Percentiles rank a stretch among this genome's conserved stretches.
Conservation (phyloP, 148 eudicot genomes). For the Dianthus caryophyllus region DNA sequence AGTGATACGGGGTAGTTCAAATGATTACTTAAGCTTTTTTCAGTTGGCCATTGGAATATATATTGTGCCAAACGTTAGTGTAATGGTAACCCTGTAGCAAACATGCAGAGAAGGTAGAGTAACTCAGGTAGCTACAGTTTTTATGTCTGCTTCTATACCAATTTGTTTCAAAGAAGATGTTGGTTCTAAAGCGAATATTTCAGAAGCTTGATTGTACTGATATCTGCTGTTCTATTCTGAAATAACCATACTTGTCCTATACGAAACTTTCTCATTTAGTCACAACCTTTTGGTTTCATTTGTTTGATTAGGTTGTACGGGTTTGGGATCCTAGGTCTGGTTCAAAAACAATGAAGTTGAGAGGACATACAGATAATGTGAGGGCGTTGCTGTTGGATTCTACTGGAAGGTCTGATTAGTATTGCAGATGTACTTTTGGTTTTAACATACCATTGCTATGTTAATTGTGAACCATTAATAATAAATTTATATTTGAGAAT, state of each 20-base stretch:
- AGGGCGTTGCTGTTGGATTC: slow-evolving; percentile 87
- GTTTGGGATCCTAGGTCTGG: slow-evolving; percentile 98
- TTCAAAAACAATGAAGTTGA: slow-evolving; percentile 90
- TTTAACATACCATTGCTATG: neutral
- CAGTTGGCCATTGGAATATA: too few relatives aligned
- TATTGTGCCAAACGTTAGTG: neutral
- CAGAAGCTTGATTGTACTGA: slow-evolving; percentile 6
- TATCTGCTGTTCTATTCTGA: neutral
- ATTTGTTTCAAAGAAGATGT: neutral
- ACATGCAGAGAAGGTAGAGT: neutral
- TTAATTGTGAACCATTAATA: neutral
- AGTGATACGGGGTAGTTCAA: neutral
- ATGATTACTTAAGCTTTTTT: too few relatives aligned
- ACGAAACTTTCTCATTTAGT: neutral
- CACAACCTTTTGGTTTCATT: slow-evolving; percentile 10
- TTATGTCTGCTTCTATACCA: neutral
- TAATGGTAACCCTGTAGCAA: neutral
- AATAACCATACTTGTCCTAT: neutral
- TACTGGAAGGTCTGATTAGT: slow-evolving; percentile 76
- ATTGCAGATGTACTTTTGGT: slow-evolving; percentile 1
- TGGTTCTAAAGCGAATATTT: neutral
- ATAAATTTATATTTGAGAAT: slow-evolving; percentile 4
- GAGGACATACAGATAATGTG: slow-evolving; percentile 95
- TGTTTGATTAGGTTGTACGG: slow-evolving; percentile 65
- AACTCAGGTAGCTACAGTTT: neutral